Evolutionary conservation across 495 filamentous ascomycete genomes (phyloP), one percentile per base, ranked within the genome.

Genomic region (Aspergillus ellipticus): DNA sequence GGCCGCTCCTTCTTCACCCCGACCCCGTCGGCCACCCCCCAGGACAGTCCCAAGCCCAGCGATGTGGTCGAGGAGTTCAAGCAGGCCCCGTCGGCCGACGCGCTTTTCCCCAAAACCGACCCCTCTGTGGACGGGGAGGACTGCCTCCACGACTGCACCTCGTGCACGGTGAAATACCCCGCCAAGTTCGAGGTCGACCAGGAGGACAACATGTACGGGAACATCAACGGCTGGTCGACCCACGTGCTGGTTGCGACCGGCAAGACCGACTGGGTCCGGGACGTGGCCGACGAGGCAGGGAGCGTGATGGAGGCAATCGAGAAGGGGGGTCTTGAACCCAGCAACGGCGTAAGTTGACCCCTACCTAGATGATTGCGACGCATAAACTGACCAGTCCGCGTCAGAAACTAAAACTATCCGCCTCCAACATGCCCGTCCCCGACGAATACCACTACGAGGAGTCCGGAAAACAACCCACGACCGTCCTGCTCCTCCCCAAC

Each of bases 301-400:
- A 96, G 91, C 65, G 82, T 98, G 24, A 97, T 98, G 94, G 85
- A 95, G 74, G 95, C 92, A 7, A 83, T 97, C 65, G 84, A 80
- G 54, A 82, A 81, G 56, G 74, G 79, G 6, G 72, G 73, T 9
- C 73, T 85, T 24, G 81, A 83, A 62, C 86, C 88, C 0, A 79
- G 66, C 51, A 95, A 93, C 66, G 92, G 92, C 61, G 89, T 94
- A 78, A 61, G 82, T 74, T 33, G n/a, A n/a, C 26, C 31, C 21
- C n/a, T 24, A 24, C 39, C 20, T 7, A 3, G 6, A 20, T 42
- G 31, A 49, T 35, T 49, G 9, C 9, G 31, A 53, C 29, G 24
- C 17, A 10, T 46, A 21, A 45, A 17, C 59, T 60, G 53, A 61
- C 53, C 56, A 46, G 28, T 15, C 20, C 24, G 9, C n/a, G 54